Percentiles rank a stretch among this genome's conserved stretches.
These are phyloP conservation scores for Candida broadrunensis DNA, from an alignment of 805 yeast species.

Conservation along the genomic window DNA sequence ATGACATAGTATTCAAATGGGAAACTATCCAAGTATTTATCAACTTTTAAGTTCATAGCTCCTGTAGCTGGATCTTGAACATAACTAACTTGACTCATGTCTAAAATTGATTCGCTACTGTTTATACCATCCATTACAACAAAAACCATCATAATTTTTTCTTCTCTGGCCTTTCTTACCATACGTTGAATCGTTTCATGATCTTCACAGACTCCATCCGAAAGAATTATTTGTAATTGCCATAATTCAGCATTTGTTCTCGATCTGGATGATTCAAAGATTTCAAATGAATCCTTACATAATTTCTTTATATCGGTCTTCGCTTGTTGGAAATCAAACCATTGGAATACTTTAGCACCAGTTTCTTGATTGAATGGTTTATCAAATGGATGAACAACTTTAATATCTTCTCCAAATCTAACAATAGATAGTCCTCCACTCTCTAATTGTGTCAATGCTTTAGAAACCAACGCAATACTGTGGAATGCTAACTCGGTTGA, in stretches of 20 bases:
- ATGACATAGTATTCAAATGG: conserved; percentile 97
- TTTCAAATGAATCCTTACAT: conserved; percentile 65
- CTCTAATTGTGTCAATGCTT: conserved; percentile 90
- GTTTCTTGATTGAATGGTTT: conserved; percentile 74
- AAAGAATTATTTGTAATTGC: conserved; percentile 89
- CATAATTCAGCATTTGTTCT: conserved; percentile 63
- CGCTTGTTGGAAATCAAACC: conserved; percentile 88
- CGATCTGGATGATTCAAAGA: conserved; percentile 61
- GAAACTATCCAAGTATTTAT: conserved; percentile 85
- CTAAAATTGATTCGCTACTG: conserved; percentile 81
- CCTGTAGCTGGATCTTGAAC: conserved; percentile 65
- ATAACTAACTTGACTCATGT: conserved; percentile 90
- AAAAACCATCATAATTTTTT: conserved; percentile 90
- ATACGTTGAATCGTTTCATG: conserved; percentile 78
- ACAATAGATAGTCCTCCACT: conserved; percentile 91
- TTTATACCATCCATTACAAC: conserved; percentile 89
- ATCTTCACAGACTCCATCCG: conserved; percentile 97
- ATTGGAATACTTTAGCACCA: conserved; percentile 80
- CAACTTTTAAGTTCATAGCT: conserved; percentile 68
- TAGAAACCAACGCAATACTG: conserved; percentile 88
- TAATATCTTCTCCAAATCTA: conserved; percentile 81
- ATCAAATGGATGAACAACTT: conserved; percentile 86
- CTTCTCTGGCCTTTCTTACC: conserved; percentile 89
- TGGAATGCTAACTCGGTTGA: conserved; percentile 91
- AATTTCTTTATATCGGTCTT: conserved; percentile 79